Conservation (phyloP, 768 basidiomycete species). For the Russula lepida region DNA sequence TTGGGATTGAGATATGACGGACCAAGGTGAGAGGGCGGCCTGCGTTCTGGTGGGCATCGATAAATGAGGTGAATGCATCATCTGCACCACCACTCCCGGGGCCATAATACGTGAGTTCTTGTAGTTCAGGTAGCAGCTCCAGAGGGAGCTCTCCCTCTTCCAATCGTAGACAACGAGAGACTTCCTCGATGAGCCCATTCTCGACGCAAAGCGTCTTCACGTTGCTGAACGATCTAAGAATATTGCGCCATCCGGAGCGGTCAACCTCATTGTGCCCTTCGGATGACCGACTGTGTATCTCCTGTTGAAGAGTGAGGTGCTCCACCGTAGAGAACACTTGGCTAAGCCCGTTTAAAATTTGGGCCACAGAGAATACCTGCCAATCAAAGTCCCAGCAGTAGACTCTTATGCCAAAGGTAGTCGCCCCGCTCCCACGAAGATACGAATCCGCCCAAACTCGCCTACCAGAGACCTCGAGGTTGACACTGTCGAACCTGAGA, state of each 20-base stretch:
- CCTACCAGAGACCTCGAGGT: not conserved
- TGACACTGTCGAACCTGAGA: no score
- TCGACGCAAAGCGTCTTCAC: not conserved
- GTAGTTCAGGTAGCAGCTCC: no score
- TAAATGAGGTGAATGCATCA: no score
- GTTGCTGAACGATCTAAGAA: not conserved
- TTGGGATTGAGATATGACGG: not conserved
- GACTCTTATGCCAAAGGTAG: not conserved
- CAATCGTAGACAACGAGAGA: not conserved
- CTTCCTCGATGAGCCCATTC: not conserved
- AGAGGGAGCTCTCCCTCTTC: not conserved
- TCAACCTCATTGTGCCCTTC: not conserved
- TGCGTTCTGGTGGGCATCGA: no score
- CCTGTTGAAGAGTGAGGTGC: not conserved
- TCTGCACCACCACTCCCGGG: not conserved
- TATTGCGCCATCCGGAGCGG: not conserved
- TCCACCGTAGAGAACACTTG: not conserved
- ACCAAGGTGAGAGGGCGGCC: not conserved
- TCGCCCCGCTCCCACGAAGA: not conserved
- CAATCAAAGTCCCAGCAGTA: not conserved
- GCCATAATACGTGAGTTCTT: no score
- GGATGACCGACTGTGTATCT: not conserved
- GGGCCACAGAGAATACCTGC: not conserved
- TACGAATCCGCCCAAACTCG: not conserved
- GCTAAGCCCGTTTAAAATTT: not conserved